phyloP scores from a whole-genome alignment of 148 eudicot species.

The Camellia sinensis region DNA sequence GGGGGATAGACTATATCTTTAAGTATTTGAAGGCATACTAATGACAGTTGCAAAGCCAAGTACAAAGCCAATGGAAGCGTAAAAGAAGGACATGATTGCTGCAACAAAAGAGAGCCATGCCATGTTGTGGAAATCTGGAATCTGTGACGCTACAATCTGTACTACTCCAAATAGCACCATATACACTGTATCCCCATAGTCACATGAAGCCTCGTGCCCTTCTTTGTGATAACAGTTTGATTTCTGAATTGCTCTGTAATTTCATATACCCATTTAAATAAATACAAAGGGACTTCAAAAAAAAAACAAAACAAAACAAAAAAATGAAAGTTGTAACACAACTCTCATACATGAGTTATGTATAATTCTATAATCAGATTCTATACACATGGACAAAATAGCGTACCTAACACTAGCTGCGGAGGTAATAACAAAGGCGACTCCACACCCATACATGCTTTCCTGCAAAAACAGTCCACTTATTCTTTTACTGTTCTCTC shows the following conservation, averaged over 20 bases:
- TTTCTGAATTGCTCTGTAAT: constrained; percentile 53
- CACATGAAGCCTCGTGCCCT: constrained; percentile 49
- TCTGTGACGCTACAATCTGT: constrained; percentile 55
- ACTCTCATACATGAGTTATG: no score
- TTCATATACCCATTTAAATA: no score
- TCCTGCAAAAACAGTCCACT: neutral
- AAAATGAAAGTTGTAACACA: no score
- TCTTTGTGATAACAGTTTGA: constrained; percentile 58
- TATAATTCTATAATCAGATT: no score
- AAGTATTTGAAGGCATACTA: constrained; percentile 33
- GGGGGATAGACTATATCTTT: no score
- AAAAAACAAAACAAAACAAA: no score
- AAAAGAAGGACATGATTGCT: constrained; percentile 57
- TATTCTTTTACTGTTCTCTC: neutral
- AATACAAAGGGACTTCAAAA: no score
- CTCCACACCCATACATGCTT: neutral
- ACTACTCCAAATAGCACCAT: constrained; percentile 51
- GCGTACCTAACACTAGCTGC: neutral
- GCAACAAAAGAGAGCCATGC: constrained; percentile 63
- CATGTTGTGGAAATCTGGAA: constrained; percentile 57
- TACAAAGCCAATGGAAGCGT: constrained; percentile 40
- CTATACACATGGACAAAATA: no score
- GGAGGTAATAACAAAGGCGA: neutral
- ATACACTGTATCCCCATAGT: constrained; percentile 38
- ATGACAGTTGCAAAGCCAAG: constrained; percentile 44